Conservation (phyloP, 495 filamentous ascomycete species). For the Zalerion maritima region DNA sequence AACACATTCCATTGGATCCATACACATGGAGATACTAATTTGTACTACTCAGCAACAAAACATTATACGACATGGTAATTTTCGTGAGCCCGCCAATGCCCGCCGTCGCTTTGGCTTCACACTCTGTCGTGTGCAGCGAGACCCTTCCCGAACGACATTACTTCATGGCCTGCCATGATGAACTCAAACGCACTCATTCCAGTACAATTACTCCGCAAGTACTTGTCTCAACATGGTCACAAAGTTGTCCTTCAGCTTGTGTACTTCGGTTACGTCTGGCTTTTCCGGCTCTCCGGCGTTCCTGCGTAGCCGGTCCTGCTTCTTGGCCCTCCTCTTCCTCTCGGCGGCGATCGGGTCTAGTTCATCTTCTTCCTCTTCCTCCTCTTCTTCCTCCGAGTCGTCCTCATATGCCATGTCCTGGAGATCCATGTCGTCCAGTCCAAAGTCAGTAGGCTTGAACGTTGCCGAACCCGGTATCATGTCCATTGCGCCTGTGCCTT, state of each 20-base stretch:
- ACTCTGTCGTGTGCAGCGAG: too few relatives aligned
- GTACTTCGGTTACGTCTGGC: constrained; percentile 62
- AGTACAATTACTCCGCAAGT: constrained; percentile 47
- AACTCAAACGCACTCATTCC: not conserved
- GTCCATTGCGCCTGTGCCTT: constrained; percentile 36
- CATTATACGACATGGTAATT: too few relatives aligned
- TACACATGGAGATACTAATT: too few relatives aligned
- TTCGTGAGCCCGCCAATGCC: too few relatives aligned
- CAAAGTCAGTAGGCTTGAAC: constrained; percentile 73
- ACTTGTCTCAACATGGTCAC: constrained; percentile 73
- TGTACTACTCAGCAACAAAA: too few relatives aligned
- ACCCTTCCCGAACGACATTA: too few relatives aligned
- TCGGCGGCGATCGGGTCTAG: constrained; percentile 78
- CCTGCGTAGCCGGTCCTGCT: constrained; percentile 63
- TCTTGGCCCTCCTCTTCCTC: constrained; percentile 55
- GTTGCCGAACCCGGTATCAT: constrained; percentile 28
- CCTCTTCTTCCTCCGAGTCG: constrained; percentile 52
- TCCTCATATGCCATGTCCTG: constrained; percentile 70
- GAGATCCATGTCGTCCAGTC: constrained; percentile 72
- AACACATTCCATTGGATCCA: too few relatives aligned
- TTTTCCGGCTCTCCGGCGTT: constrained; percentile 84
- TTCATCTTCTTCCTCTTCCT: constrained; percentile 62
- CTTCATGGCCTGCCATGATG: too few relatives aligned
- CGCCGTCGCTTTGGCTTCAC: too few relatives aligned
- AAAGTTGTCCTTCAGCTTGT: constrained; percentile 66